These are phyloP conservation scores for Cucurbita argyrosperma DNA, from an alignment of 306 rosid species.

Conservation along the genomic window DNA sequence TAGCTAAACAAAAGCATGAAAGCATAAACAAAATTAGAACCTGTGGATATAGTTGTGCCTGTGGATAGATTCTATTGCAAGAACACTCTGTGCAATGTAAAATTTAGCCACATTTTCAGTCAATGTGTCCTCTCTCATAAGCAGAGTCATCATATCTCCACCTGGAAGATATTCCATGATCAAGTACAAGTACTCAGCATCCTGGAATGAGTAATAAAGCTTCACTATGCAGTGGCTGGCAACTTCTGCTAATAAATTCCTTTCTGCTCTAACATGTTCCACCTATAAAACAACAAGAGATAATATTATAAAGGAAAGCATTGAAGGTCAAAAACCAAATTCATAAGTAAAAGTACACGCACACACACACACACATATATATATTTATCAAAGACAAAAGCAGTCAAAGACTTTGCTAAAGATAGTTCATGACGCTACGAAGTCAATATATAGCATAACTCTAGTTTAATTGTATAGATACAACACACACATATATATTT, in stretches of 20 bases:
- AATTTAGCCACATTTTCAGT: slow-evolving; percentile 71
- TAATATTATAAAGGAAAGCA: background rate
- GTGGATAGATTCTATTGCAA: slow-evolving; percentile 97
- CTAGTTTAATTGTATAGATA: background rate
- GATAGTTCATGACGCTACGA: background rate
- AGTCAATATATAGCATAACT: background rate
- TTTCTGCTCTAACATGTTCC: slow-evolving; percentile 98
- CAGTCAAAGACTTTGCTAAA: background rate
- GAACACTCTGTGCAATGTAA: slow-evolving; percentile 93
- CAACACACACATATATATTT: background rate
- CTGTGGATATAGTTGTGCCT: slow-evolving; percentile 92
- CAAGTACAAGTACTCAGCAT: slow-evolving; percentile 74
- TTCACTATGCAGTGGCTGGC: slow-evolving; percentile 97
- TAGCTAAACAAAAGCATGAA: background rate
- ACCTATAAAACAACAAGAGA: slow-evolving; percentile 33
- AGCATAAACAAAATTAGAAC: slow-evolving; percentile 20
- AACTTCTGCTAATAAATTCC: slow-evolving; percentile 95
- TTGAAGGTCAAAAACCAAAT: background rate
- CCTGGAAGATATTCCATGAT: slow-evolving; percentile 99
- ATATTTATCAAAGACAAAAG: background rate
- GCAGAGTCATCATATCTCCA: slow-evolving; percentile 92
- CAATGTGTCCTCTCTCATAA: slow-evolving; percentile 92
- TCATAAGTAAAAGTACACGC: background rate
- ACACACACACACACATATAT: background rate
- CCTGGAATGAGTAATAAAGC: slow-evolving; percentile 97